Conservation (phyloP, 192 early-diverging fungal species). For the Coemansia asiatica region DNA sequence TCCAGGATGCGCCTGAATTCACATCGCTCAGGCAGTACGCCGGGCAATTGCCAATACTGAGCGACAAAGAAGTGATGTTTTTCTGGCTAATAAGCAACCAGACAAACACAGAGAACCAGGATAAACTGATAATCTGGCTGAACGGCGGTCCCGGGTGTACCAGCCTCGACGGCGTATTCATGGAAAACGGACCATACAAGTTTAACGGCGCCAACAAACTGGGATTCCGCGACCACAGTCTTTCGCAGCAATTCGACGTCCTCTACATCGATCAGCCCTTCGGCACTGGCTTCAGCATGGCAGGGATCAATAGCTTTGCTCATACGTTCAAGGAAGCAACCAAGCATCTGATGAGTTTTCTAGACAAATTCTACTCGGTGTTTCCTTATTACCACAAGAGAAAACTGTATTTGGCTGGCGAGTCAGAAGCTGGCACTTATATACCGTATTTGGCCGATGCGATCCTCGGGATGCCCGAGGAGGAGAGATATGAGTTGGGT, state of each 20-base stretch:
- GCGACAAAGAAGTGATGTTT: slow-evolving; percentile 47
- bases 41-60: slow-evolving; percentile 46
- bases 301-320: slow-evolving; percentile 13
- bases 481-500: slow-evolving; percentile 31
- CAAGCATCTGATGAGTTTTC: slow-evolving; percentile 54
- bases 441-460: slow-evolving; percentile 67
- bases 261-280: slow-evolving; percentile 68
- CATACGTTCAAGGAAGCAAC: slow-evolving; percentile 46
- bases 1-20: slow-evolving; percentile 38
- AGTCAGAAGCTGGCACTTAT: slow-evolving; percentile 73
- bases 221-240: slow-evolving; percentile 32
- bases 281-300: slow-evolving; percentile 60
- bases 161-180: slow-evolving; percentile 66
- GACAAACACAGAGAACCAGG: slow-evolving; percentile 51
- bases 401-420: slow-evolving; percentile 70
- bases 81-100: slow-evolving; percentile 56
- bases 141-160: slow-evolving; percentile 68
- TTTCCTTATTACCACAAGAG: slow-evolving; percentile 56
- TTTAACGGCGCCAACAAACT: slow-evolving; percentile 39
- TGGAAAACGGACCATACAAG: slow-evolving; percentile 67
- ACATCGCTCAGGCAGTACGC: slow-evolving; percentile 36
- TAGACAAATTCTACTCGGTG: slow-evolving; percentile 58
- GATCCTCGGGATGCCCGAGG: slow-evolving; percentile 49
- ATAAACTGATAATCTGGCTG: slow-evolving; percentile 61
- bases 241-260: slow-evolving; percentile 54